Base-by-base conservation (phyloP, 768 basidiomycete species). In the Rhodotorula paludigena region DNA sequence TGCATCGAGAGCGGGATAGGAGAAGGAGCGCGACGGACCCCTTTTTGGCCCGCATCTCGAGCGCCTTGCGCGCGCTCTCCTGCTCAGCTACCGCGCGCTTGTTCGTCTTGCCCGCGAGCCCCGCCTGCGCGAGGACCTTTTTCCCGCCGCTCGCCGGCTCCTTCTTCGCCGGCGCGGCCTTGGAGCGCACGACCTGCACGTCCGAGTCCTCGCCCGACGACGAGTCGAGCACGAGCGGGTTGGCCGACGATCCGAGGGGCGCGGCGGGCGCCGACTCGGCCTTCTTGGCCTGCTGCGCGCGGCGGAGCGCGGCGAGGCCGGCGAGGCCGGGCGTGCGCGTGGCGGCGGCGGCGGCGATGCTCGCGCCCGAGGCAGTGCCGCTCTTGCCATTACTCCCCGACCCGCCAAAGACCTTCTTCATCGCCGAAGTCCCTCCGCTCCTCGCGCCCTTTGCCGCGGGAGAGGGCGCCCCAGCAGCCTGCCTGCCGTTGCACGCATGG, bases 11-110 rank as follows among this genome's bases (percentile, higher is more conserved):
- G 9, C 3, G 44, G 23, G 25, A 38, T 10, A 16, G 16, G 39
- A 28, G 20, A 16, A 11, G 0, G 30, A 30, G 28, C 30, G 15
- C 6, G 9, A 65, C 68, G 44, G 57, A 73, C 64, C 74, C 74
- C 44, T 72, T 73, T 72, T 67, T 52, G 33, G 72, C 72, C 47
- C 74, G 53, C 10, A 57, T 64, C 56, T 73, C 69, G 28, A 75
- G 51, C 25, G 72, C 69, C 55, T 66, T 57, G 30, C 56, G 56
- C 39, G 53, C 55, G 16, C 58, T 60, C 49, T 63, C 63, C 44
- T 65, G 58, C 56, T 73, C 74, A 33, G 47, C 57, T 44, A 36
- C 2, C 15, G 72, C 74, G 12, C 72, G 47, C 60, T 69, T 71
- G 36, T 32, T 38, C 18, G 39, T 33, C 62, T 59, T 63, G n/a